Base-by-base conservation (phyloP, 2,329 filamentous ascomycete genomes). In the Hymenoscyphus occultus region DNA sequence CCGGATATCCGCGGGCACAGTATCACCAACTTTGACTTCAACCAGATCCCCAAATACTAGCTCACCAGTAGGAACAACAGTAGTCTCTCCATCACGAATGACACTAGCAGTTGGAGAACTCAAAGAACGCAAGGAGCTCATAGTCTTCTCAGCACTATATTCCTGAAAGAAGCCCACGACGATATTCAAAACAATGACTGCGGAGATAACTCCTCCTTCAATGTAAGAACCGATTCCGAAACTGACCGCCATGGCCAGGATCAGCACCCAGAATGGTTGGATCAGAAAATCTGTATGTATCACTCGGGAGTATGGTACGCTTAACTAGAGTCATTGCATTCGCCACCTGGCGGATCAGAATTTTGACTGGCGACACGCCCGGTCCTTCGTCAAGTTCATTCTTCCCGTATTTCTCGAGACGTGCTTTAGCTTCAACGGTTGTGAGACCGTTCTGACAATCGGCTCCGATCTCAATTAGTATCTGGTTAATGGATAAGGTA, bases 301-400 rank as follows among this genome's bases (percentile, higher is more conserved):
- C 7, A 22, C 4, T 4, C 22, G 45, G 45, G 45, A 22, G 19
- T 51, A 51, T 51, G 45, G 45, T 51, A 51, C 45, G 45, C 45
- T 51, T 51, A 51, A 75, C 88, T 76, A 90, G 75, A 69, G 85
- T 90, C 84, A 90, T 85, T 14, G 87, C 87, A 75, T 90, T 90
- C 65, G 86, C 86, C 62, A 90, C 79, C 73, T 91, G 88, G 39
- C 83, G 80, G 59, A 90, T 78, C 28, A 91, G 77, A 66, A 90
- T 90, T 72, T 88, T 88, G 63, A 83, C 70, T 35, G 85, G 82
- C 63, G 84, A 84, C 28, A 90, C 87, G 9, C 84, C 84, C 62
- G 82, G 79, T 6, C 79, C 82, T 58, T 87, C 84, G 61, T 86
- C 85, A 12, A 91, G 81, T 65, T 89, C 83, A 69, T 91, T 91